Conservation (phyloP, 352 stramenopile genomes). For the Globisporangium okanoganense region DNA sequence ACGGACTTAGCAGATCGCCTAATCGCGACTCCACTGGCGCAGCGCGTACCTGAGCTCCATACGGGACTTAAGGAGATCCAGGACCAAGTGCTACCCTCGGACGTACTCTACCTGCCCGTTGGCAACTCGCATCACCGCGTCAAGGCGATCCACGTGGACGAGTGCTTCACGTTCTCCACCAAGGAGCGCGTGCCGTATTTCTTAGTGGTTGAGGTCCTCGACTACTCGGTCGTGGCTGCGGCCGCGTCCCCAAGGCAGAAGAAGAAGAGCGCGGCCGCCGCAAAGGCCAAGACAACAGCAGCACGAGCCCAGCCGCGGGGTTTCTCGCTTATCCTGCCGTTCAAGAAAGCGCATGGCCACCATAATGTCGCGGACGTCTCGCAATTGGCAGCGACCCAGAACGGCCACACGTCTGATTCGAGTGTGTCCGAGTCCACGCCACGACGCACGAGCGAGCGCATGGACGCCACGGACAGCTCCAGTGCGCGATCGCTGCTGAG, state of each 20-base stretch:
- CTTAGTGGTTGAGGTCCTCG: conserved; percentile 75
- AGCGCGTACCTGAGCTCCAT: conserved; percentile 48
- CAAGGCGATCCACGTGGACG: conserved; percentile 63
- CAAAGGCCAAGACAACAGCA: background rate
- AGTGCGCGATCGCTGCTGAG: conserved; percentile 10
- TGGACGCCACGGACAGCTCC: conserved; percentile 11
- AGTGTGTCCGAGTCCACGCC: conserved; percentile 13
- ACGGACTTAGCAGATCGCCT: conserved; percentile 65
- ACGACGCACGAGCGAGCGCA: conserved; percentile 7
- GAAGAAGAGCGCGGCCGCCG: conserved; percentile 7
- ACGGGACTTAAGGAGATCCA: conserved; percentile 46
- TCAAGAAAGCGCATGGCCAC: conserved; percentile 33
- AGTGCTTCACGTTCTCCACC: conserved; percentile 82
- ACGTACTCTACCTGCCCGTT: conserved; percentile 77
- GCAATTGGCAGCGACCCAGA: background rate
- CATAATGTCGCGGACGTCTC: conserved; percentile 5
- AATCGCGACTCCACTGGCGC: conserved; percentile 37
- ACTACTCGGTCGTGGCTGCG: conserved; percentile 40
- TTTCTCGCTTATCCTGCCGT: conserved; percentile 49
- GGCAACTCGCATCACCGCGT: conserved; percentile 75
- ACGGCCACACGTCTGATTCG: conserved; percentile 9
- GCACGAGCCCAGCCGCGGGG: conserved; percentile 23
- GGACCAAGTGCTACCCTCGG: conserved; percentile 51
- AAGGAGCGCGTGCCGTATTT: conserved; percentile 85
- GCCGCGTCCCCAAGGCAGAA: conserved; percentile 7